phyloP scores from a whole-genome alignment of 208 protist genomes.

The Crithidia fasciculata region DNA sequence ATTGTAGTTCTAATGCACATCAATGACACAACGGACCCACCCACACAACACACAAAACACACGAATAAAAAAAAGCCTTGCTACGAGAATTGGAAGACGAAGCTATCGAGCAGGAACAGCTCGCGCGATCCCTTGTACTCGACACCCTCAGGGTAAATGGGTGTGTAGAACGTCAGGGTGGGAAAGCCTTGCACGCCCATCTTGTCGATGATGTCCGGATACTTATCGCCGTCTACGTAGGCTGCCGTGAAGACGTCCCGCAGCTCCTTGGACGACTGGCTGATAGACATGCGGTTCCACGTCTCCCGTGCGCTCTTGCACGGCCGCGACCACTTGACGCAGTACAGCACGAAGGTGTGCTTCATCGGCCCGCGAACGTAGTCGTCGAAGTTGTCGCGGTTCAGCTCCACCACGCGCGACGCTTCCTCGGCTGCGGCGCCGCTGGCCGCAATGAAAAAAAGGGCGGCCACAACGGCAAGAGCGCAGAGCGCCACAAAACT shows the following conservation, averaged over 20 bases:
- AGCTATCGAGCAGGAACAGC: constrained; percentile 67
- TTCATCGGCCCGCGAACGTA: constrained; percentile 55
- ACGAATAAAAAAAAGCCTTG: neutral
- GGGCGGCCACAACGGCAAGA: constrained; percentile 4
- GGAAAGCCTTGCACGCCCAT: constrained; percentile 64
- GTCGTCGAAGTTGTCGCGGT: constrained; percentile 61
- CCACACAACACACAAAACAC: neutral
- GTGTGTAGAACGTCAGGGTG: constrained; percentile 73
- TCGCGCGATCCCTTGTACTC: constrained; percentile 60
- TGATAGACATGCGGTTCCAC: constrained; percentile 81
- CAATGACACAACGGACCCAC: no score
- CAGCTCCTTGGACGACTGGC: constrained; percentile 54
- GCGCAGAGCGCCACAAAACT: neutral
- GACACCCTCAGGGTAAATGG: constrained; percentile 55
- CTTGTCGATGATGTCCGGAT: constrained; percentile 42
- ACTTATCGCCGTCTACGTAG: constrained; percentile 71
- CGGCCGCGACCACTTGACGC: constrained; percentile 61
- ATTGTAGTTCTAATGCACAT: no score
- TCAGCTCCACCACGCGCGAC: constrained; percentile 67
- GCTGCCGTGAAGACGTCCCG: constrained; percentile 66
- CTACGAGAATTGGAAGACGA: constrained; percentile 85
- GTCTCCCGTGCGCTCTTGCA: constrained; percentile 38
- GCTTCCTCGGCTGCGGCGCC: constrained; percentile 3
- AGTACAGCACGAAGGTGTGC: constrained; percentile 82
- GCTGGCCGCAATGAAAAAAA: neutral